These are phyloP conservation scores for Linum trigynum DNA, from an alignment of 345 rosid genomes.

Conservation along the genomic window DNA sequence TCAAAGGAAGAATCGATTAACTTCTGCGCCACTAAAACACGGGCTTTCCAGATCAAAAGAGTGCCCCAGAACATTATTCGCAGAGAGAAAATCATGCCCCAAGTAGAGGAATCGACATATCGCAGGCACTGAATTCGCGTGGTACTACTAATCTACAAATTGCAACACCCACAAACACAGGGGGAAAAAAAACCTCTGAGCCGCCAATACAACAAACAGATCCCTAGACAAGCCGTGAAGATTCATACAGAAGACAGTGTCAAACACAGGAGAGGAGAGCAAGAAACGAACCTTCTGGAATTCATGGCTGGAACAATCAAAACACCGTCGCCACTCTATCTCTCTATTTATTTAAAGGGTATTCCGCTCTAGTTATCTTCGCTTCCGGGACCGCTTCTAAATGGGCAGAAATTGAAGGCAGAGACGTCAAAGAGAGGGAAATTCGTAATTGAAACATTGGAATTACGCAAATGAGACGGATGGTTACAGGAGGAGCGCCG, in stretches of 20 bases:
- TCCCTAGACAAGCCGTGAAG: neutral
- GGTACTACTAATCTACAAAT: no score
- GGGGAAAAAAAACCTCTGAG: neutral
- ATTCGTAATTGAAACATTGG: no score
- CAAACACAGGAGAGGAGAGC: neutral
- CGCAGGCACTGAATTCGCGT: no score
- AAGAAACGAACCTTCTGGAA: neutral
- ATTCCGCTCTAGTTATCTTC: neutral
- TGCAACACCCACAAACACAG: neutral
- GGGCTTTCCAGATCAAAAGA: no score
- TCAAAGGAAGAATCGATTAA: no score
- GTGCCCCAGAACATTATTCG: no score
- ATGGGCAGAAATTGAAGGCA: neutral
- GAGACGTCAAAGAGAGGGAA: neutral
- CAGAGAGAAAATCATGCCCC: no score
- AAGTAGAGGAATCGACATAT: no score
- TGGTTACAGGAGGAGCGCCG: neutral
- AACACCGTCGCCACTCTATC: neutral
- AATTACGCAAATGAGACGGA: no score
- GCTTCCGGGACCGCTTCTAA: neutral
- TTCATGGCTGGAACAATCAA: neutral
- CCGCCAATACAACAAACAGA: neutral
- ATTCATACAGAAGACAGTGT: neutral
- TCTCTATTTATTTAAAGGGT: neutral
- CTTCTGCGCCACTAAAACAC: no score